A percentile compares a stretch with the other conserved stretches of the same genome.
Conservation (phyloP, 495 filamentous ascomycete species). For the Trichoderma gamsii region DNA sequence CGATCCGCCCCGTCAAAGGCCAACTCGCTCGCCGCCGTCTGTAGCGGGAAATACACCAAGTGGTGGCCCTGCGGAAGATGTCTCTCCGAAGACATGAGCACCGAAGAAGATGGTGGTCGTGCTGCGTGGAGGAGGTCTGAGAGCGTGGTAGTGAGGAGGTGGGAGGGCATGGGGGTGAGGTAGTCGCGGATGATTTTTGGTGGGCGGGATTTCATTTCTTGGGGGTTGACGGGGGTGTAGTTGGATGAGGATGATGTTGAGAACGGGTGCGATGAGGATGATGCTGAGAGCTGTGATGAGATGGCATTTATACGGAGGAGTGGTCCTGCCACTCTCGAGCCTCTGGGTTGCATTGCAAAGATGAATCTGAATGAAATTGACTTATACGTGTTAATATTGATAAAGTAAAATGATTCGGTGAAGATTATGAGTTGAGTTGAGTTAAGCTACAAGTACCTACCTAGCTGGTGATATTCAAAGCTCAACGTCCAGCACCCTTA, state of each 20-base stretch:
- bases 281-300: neutral
- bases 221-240: neutral
- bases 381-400: too few species aligned
- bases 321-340: too few species aligned
- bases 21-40: conserved; percentile 47
- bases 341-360: neutral
- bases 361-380: too few species aligned
- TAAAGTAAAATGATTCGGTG: too few species aligned
- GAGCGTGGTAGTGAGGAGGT: conserved; percentile 60
- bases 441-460: neutral
- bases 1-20: conserved; percentile 67
- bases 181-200: conserved; percentile 57
- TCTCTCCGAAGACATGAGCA: conserved; percentile 12
- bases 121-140: conserved; percentile 46
- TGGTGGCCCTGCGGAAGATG: conserved; percentile 61
- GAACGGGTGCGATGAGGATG: neutral
- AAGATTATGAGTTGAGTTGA: neutral
- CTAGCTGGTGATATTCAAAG: neutral
- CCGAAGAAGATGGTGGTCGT: conserved; percentile 25
- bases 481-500: neutral
- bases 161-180: conserved; percentile 55
- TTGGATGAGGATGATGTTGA: neutral
- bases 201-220: conserved; percentile 29
- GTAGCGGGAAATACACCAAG: conserved; percentile 64
- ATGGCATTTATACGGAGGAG: neutral